These are phyloP conservation scores for Musa itinerans DNA, from an alignment of 176 grass and related monocot genomes.

Conservation along the genomic window DNA sequence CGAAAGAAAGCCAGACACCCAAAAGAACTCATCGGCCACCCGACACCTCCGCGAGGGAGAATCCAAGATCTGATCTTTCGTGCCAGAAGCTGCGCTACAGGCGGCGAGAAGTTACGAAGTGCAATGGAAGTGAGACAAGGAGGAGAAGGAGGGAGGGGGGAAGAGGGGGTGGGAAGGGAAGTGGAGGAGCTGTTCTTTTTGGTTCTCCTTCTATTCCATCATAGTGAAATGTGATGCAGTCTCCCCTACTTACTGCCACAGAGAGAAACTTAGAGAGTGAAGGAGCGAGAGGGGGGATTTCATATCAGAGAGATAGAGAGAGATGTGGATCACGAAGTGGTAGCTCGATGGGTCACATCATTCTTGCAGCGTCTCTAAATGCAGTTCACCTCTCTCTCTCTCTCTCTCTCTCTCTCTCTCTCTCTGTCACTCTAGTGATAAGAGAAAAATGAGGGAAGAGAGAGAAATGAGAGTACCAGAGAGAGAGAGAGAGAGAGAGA, in stretches of 20 bases:
- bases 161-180: neutral
- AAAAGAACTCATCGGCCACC: neutral
- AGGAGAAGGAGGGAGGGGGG: neutral
- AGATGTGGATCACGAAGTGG: neutral
- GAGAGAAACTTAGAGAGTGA: neutral
- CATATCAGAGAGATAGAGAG: too few species aligned
- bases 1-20: neutral
- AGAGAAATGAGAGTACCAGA: neutral
- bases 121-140: neutral
- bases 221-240: neutral
- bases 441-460: neutral
- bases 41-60: neutral
- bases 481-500: too few species aligned
- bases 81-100: too few species aligned
- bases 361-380: slow-evolving; percentile 4
- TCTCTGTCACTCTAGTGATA: neutral
- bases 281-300: neutral
- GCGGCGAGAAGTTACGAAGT: neutral
- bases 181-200: neutral
- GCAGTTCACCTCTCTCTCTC: slow-evolving; percentile 2
- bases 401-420: neutral
- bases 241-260: neutral
- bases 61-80: slow-evolving; percentile 2
- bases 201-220: neutral
- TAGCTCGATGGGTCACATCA: slow-evolving; percentile 20